Base-by-base conservation (phyloP, 306 rosid genomes). In the Parietaria judaica region DNA sequence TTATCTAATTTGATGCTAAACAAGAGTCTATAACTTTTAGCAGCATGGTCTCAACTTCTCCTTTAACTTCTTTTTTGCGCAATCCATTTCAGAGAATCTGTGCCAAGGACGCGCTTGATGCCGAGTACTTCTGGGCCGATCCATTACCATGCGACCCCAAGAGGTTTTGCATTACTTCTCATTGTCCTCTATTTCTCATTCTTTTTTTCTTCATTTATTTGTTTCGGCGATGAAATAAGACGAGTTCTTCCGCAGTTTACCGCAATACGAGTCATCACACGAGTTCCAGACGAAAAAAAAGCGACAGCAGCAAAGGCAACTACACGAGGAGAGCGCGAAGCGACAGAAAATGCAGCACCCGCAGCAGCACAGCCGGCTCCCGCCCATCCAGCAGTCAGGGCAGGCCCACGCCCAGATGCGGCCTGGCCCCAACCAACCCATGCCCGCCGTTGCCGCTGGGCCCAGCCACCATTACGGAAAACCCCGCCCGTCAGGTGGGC, bases 121-220 rank as follows among this genome's bases (percentile, higher is more conserved):
- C 83, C 0, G 83, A 79, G 72, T 79, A 79, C 61, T 79, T 79
- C 73, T 79, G 83, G 83, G 36, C 78, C 7, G 83, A 79, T 15
- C 83, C 83, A 38, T 74, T 79, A 52, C 83, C 83, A 8, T 79
- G 83, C 51, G 83, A 79, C 63, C 83, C 83, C 36, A 79, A 79
- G 70, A 79, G 80, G 83, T 74, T 44, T 44, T 49, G 3, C 14
- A 23, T 54, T 23, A 23, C 31, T 23, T 23, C 31, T 23, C 31
- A 23, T 23, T 23, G 31, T 23, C 31, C 31, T 23, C 31, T 23
- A 23, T 23, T 23, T 23, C 31, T 23, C 36, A 43, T 3, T 13
- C 50, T 44, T 11, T 14, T 10, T 63, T 63, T 46, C 9, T 64
- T 6, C 35, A 6, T 53, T 36, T 10, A n/a, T 52, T 36, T 6